Percentiles rank a stretch among this genome's conserved stretches.
These are phyloP conservation scores for Pyrenophora tritici-repentis DNA, from an alignment of 2,329 filamentous ascomycete species.

Conservation along the genomic window DNA sequence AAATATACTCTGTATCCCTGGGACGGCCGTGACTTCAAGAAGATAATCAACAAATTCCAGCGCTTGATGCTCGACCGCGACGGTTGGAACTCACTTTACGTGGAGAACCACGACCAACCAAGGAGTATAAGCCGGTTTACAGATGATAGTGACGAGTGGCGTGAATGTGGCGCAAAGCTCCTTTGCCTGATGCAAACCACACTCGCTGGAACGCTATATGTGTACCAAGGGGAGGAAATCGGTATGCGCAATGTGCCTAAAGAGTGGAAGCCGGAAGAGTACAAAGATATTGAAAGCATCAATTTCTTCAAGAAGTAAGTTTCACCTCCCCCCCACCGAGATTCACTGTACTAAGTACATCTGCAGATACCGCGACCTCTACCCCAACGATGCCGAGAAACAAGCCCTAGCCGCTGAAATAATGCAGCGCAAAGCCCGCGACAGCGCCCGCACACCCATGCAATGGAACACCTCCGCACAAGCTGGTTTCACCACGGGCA, in stretches of 20 bases:
- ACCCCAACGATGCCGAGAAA: constrained; percentile 35
- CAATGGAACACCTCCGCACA: constrained; percentile 64
- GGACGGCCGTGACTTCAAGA: constrained; percentile 42
- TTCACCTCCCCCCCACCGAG: no score
- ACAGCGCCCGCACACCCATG: constrained; percentile 70
- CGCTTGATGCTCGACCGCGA: constrained; percentile 46
- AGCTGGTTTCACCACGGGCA: constrained; percentile 65
- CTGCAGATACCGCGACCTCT: constrained; percentile 35
- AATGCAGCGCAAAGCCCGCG: constrained; percentile 65
- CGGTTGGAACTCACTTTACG: constrained; percentile 56
- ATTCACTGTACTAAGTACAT: constrained; percentile 1
- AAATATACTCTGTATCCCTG: constrained; percentile 42
- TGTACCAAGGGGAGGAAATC: constrained; percentile 59
- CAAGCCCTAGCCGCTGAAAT: constrained; percentile 38
- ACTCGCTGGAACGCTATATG: constrained; percentile 54
- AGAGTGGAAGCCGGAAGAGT: constrained; percentile 52
- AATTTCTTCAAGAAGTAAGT: constrained; percentile 57
- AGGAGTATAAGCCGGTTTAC: constrained; percentile 55
- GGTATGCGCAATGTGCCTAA: constrained; percentile 56
- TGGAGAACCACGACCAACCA: constrained; percentile 61
- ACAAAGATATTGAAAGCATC: constrained; percentile 60
- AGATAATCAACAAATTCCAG: constrained; percentile 42
- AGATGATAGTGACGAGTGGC: constrained; percentile 54
- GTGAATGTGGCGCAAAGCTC: constrained; percentile 55
- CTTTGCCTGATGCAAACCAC: constrained; percentile 56